These are phyloP conservation scores for Brachypodium distachyon DNA, from an alignment of 202 grass and related monocot species.

Conservation along the genomic window DNA sequence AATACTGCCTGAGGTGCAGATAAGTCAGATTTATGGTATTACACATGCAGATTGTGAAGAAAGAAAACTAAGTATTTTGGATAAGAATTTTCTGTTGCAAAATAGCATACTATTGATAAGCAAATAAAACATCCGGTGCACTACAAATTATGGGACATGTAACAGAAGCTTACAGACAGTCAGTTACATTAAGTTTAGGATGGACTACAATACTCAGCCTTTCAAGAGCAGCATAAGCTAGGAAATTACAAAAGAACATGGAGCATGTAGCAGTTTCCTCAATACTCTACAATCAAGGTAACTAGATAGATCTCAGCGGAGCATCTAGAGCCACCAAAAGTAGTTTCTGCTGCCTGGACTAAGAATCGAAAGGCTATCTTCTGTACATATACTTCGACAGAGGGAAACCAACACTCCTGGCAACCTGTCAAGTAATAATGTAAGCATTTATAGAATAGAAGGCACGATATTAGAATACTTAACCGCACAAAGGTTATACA, in stretches of 20 bases:
- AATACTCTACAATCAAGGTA: slow-evolving; percentile 8
- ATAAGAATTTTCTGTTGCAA: neutral
- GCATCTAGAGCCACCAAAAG: slow-evolving; percentile 8
- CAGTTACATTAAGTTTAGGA: neutral
- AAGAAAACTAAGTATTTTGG: neutral
- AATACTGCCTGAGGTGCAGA: neutral
- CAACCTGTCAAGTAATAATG: slow-evolving; percentile 59
- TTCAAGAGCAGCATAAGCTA: neutral
- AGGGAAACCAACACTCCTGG: slow-evolving; percentile 79
- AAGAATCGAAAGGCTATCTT: slow-evolving; percentile 52
- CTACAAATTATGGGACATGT: neutral
- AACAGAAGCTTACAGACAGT: neutral
- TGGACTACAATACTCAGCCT: neutral
- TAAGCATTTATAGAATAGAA: slow-evolving; percentile 17
- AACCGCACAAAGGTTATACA: neutral
- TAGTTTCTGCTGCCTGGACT: slow-evolving; percentile 5
- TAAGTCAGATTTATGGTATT: neutral
- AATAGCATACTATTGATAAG: neutral
- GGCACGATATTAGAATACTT: neutral
- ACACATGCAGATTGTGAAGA: slow-evolving; percentile 13
- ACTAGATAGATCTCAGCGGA: slow-evolving; percentile 12
- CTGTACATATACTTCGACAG: slow-evolving; percentile 92
- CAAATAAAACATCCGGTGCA: neutral
- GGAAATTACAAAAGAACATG: slow-evolving; percentile 13
- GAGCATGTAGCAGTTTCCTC: neutral